Percentiles rank a stretch among this genome's conserved stretches.
These are phyloP conservation scores for Penicillium sp. DNA, from an alignment of 2,329 filamentous ascomycete species.

Conservation along the genomic window DNA sequence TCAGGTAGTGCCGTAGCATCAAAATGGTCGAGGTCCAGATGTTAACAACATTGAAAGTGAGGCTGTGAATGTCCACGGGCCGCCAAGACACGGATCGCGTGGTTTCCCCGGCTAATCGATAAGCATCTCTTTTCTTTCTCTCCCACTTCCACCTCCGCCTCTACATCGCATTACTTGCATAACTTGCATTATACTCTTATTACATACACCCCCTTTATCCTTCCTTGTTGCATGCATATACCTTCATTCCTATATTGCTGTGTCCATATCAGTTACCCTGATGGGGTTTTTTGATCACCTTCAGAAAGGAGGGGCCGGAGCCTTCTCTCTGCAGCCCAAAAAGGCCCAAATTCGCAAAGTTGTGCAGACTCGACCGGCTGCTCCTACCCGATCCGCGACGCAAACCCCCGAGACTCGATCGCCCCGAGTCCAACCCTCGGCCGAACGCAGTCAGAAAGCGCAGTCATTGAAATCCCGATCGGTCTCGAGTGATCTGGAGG, in stretches of 20 bases:
- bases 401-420: slow-evolving; percentile 25
- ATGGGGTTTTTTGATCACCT: slow-evolving; percentile 51
- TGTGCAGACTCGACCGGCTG: slow-evolving; percentile 38
- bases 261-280: slow-evolving; percentile 21
- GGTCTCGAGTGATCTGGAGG: slow-evolving; percentile 33
- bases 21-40: no score
- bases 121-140: slow-evolving; percentile 11
- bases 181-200: slow-evolving; percentile 3
- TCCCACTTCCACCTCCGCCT: slow-evolving; percentile 3
- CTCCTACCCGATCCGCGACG: slow-evolving; percentile 31
- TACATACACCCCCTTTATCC: neutral
- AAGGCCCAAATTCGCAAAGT: slow-evolving; percentile 47
- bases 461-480: slow-evolving; percentile 30
- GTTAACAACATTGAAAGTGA: neutral
- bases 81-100: slow-evolving; percentile 13
- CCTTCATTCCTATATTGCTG: slow-evolving; percentile 9
- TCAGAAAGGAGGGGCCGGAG: slow-evolving; percentile 45
- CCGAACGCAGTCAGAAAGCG: slow-evolving; percentile 26
- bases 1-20: no score
- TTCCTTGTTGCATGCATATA: slow-evolving; percentile 9
- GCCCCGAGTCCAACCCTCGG: slow-evolving; percentile 18
- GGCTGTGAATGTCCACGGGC: neutral
- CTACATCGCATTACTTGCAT: neutral
- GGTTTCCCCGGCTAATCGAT: slow-evolving; percentile 21
- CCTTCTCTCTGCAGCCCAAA: slow-evolving; percentile 44